Evolutionary conservation across 2,329 filamentous ascomycete genomes (phyloP), one percentile per base, ranked within the genome.

Genomic region (Zarea fungicola): DNA sequence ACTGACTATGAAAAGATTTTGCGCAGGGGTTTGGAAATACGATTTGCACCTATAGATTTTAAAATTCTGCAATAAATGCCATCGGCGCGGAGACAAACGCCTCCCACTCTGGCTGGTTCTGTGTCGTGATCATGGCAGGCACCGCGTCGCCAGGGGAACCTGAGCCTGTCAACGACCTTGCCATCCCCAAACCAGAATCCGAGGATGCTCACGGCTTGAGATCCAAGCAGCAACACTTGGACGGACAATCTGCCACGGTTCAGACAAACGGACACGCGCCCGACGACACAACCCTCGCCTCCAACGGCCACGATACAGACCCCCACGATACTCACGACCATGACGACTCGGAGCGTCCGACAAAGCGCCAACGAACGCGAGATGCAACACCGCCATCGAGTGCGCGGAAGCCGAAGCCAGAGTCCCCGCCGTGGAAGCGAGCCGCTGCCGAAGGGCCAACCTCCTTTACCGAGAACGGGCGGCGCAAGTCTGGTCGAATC

Each of bases 371-470:
- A 54, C 82, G 82, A 63, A 74, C 79, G 25, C 72, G 70, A 54
- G 72, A 76, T 9, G 62, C 64, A 54, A 76, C 70, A 21, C 71
- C 73, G 28, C 61, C 60, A 1, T 61, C 65, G 51, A 50, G 59
- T 66, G 73, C 53, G 60, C 66, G 60, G 73, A 84, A 69, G 51
- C 52, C 55, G 0, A 70, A 70, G 48, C 70, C 73, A 46, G 75
- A 78, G 52, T 97, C 92, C 54, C 93, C 93, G 56, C 93, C 93
- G 19, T 99, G 93, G 93, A 97, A 93, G 72, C 88, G 83, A 61
- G 79, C 87, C 54, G 79, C 79, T 51, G 89, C 87, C 34, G 87
- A 95, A 23, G 93, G 93, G 0, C 93, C 93, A 19, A 93, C 92
- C 4, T 86, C 87, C 1, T 91, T 95, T 63, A 79, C 86, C 39